Base-by-base conservation (phyloP, 2,329 filamentous ascomycete genomes). In the Fusarium aywerte region DNA sequence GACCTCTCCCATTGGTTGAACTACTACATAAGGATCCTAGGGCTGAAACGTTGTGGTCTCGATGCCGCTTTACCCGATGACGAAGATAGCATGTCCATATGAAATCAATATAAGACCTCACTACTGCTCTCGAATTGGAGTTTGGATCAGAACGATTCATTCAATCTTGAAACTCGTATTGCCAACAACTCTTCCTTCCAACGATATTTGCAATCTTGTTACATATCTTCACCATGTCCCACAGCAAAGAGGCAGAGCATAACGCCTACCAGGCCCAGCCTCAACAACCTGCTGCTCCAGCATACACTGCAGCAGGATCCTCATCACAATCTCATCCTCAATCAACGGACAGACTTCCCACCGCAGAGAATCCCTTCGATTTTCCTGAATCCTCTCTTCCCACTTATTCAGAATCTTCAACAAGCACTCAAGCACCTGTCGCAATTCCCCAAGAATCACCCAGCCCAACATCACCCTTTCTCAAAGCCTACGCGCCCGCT, bases 381-480 rank as follows among this genome's bases (percentile, higher is more conserved):
- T 82, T 82, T 62, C 80, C 80, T 0, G 72, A 74, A 27, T 58
- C 65, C 3, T 53, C 74, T 4, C 68, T 76, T 0, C 79, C 79
- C 0, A 47, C 76, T 2, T 81, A 79, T 50, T 64, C 71, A 0
- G 65, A 61, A 18, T 62, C 68, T 6, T 62, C 71, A 6, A 54
- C 59, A 16, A 55, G 49, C 25, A 58, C 69, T 9, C 61, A 70
- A 21, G 72, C 69, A 9, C 78, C 76, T 12, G 77, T 83, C 40
- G 80, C 77, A n/a, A 79, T 82, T 25, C 81, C 80, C 0, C 81
- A 83, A 58, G 60, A 74, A 23, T 65, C 55, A 2, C 72, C 81
- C 0, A 73, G 74, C 5, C 63, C 75, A 5, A 74, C 77, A 1
- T 73, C 81, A 0, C 77, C 80, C 0, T 80, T 83, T 58, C 70